Evolutionary conservation across 768 basidiomycete genomes (phyloP).

Genomic region (Kondoa malvinella): DNA sequence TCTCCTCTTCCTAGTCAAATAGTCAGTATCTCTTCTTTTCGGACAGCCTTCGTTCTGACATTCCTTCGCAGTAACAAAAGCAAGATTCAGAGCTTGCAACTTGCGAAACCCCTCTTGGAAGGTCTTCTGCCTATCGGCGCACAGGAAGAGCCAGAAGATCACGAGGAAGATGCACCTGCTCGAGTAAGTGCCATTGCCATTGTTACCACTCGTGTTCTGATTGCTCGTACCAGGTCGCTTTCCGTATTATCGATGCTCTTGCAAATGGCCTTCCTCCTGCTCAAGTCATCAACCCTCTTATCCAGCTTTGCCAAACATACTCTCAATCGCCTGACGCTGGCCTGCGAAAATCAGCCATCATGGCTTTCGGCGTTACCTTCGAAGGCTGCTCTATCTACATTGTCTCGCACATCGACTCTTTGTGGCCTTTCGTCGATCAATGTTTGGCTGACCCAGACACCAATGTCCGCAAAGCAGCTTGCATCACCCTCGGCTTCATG

Average conservation of each 20-base stretch:
- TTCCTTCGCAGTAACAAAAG: constrained; percentile 52
- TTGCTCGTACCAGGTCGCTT: constrained; percentile 47
- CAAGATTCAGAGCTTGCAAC: constrained; percentile 68
- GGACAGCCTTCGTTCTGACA: not conserved
- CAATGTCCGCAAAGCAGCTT: constrained; percentile 83
- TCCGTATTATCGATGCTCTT: constrained; percentile 83
- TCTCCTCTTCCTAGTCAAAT: constrained; percentile 91
- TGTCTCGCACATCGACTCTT: constrained; percentile 71
- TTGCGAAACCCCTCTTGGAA: constrained; percentile 70
- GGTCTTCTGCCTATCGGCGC: constrained; percentile 85
- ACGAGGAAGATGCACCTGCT: constrained; percentile 72
- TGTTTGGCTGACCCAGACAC: constrained; percentile 71
- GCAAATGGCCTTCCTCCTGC: constrained; percentile 79
- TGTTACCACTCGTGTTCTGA: not conserved
- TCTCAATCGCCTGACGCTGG: constrained; percentile 61
- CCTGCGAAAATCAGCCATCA: constrained; percentile 77
- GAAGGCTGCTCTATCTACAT: constrained; percentile 98
- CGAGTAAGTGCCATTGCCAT: constrained; percentile 40
- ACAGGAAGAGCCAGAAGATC: constrained; percentile 81
- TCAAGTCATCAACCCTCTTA: constrained; percentile 89
- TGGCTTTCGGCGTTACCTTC: constrained; percentile 83
- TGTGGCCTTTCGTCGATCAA: constrained; percentile 85
- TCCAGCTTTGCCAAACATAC: constrained; percentile 62
- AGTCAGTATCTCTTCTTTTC: constrained; percentile 29
- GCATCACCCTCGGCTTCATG: constrained; percentile 82